Percentiles rank a stretch among this genome's conserved stretches.
These are phyloP conservation scores for Aspergillus piperis DNA, from an alignment of 2,329 filamentous ascomycete species.

Conservation along the genomic window DNA sequence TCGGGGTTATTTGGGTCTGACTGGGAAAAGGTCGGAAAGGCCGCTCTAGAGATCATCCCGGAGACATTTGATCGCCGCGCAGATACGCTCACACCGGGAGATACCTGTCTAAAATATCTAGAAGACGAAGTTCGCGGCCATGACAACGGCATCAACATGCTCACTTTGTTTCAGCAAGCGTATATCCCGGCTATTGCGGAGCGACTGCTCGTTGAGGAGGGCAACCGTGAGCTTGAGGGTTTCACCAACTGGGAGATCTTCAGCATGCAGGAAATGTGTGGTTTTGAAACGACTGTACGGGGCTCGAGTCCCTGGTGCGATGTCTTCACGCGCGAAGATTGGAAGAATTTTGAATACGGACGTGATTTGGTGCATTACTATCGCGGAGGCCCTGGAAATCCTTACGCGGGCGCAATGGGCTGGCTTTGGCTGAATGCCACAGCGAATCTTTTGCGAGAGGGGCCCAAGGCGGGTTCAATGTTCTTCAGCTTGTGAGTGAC, in stretches of 20 bases:
- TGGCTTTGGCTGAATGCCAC: conserved; percentile 62
- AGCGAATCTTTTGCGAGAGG: conserved; percentile 49
- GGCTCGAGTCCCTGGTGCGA: conserved; percentile 59
- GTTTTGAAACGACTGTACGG: conserved; percentile 58
- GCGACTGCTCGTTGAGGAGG: conserved; percentile 38
- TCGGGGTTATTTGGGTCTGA: conserved; percentile 57
- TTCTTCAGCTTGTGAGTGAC: conserved; percentile 59
- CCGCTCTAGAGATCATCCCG: conserved; percentile 55
- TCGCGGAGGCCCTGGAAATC: conserved; percentile 59
- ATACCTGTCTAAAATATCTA: conserved; percentile 44
- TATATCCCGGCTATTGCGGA: conserved; percentile 52
- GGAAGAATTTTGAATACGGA: conserved; percentile 59
- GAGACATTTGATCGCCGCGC: conserved; percentile 53
- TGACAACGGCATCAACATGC: conserved; percentile 52
- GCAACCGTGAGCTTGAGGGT: conserved; percentile 38
- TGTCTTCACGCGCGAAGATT: conserved; percentile 57
- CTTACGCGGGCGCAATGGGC: conserved; percentile 56
- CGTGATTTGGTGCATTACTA: conserved; percentile 62
- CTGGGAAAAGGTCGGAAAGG: conserved; percentile 40
- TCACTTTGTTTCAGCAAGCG: conserved; percentile 48
- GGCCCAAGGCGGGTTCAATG: conserved; percentile 48
- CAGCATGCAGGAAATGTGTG: conserved; percentile 64
- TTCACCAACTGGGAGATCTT: conserved; percentile 54
- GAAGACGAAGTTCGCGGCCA: conserved; percentile 48
- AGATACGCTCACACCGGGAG: conserved; percentile 59